Evolutionary conservation across 192 early-diverging fungal species (phyloP).

Genomic region (Backusella mclennaniae): DNA sequence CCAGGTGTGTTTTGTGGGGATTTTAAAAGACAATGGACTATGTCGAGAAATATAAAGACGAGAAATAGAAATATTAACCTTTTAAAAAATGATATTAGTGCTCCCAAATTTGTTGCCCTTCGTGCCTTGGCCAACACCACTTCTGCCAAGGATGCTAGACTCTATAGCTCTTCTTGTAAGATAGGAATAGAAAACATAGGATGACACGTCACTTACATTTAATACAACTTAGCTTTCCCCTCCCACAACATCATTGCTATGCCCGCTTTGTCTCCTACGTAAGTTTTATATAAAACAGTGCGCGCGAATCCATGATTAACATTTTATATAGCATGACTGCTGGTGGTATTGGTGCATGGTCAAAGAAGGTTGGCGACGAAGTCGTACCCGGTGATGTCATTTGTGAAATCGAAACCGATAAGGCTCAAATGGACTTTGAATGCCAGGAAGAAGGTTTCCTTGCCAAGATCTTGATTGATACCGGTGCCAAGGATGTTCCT

Average conservation of each 20-base stretch:
- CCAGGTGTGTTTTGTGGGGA: conserved; percentile 22
- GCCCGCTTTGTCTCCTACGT: conserved; percentile 98
- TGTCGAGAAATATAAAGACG: too few relatives aligned
- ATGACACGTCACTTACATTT: neutral
- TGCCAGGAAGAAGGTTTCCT: conserved; percentile 97
- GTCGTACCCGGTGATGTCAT: conserved; percentile 89
- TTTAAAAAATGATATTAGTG: neutral
- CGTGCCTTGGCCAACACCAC: conserved; percentile 37
- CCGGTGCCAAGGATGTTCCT: conserved; percentile 84
- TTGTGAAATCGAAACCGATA: conserved; percentile 97
- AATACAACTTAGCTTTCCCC: conserved; percentile 57
- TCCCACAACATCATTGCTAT: conserved; percentile 85
- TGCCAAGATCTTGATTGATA: conserved; percentile 87
- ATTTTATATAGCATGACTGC: conserved; percentile 70
- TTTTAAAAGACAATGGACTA: neutral
- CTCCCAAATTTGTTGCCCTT: conserved; percentile 41
- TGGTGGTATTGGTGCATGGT: conserved; percentile 91
- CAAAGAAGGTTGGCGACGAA: conserved; percentile 92
- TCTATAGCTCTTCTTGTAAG: conserved; percentile 56
- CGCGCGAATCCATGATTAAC: neutral
- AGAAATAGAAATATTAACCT: neutral
- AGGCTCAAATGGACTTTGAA: conserved; percentile 99
- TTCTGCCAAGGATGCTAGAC: conserved; percentile 41
- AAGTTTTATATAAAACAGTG: neutral
- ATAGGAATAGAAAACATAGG: conserved; percentile 16